Evolutionary conservation across 2,329 filamentous ascomycete genomes (phyloP), one percentile per base, ranked within the genome.

Genomic region (Anthostomella pinea): DNA sequence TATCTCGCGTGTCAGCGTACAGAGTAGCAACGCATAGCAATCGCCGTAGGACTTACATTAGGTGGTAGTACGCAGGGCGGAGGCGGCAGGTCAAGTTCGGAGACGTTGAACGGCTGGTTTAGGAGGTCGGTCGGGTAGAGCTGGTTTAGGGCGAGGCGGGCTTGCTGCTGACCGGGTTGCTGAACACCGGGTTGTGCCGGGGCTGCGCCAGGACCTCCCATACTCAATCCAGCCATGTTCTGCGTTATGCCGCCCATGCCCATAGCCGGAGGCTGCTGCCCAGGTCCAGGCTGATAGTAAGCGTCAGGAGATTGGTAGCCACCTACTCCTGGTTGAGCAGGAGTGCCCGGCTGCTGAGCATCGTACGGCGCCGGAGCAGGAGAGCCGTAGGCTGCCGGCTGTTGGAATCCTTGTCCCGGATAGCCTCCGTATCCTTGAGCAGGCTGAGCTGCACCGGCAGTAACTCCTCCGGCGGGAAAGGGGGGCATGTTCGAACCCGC

Each of bases 121-220:
- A 95, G 76, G 43, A 98, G 76, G 60, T 98, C 93, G 27, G 89
- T 91, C 13, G 90, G 87, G 62, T 93, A 91, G 41, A 97, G 79
- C 66, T 91, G 87, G 67, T 96, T 97, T 51, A 95, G 69, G 52
- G 68, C 71, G 51, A 68, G 72, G 51, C 71, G 67, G 33, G 69
- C 65, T 41, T 67, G 65, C 48, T 66, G 64, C 45, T 59, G 65
- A 43, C 70, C 72, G 32, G 71, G 69, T 46, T 75, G 71, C 46
- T 71, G 71, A 46, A 73, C 61, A 30, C 51, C 58, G 34, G 63
- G 64, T 53, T 75, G 75, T n/a, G n/a, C n/a, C n/a, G n/a, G n/a
- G n/a, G n/a, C 46, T 76, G 77, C n/a, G n/a, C n/a, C n/a, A 9
- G 72, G 75, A 6, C 72, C 67, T 47, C 82, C 85, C 73, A 97